Evolutionary conservation across 1,139 yeast genomes (phyloP), one percentile per base, ranked within the genome.

Genomic region (Yamadazyma triangularis): DNA sequence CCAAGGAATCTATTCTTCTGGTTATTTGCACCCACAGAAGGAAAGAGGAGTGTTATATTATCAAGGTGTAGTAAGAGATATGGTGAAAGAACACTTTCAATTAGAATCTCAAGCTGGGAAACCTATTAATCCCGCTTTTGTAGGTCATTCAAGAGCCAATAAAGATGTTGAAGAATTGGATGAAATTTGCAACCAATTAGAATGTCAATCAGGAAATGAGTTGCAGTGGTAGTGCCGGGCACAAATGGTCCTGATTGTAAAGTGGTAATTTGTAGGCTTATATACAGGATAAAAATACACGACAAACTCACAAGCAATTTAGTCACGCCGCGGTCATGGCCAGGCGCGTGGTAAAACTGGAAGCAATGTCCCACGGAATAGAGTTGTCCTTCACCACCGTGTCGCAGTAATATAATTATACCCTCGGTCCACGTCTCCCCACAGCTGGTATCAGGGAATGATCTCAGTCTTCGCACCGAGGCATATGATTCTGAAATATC

Each of bases 11-110:
- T 76, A 76, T 50, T 58, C 68, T 5, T 65, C 79, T 3, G 81
- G 81, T 2, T 73, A 58, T 45, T 63, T 76, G 41, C 81, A 76
- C 49, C 82, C 82, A 32, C 51, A 57, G 26, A 76, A 75, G 51
- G 82, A 76, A 49, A 58, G 58, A 30, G 82, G 82, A 15, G 82
- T 76, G 10, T 60, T 75, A 34, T 68, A 66, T 45, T 76, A 76
- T 51, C 81, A 76, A 48, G 63, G 65, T 4, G 48, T 75, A 30
- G 79, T 73, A n/a, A 58, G 70, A 31, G 77, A 76, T 36, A 69
- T 75, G 77, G 79, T 75, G 24, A 73, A 73, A 45, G 64, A 58
- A 26, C 82, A 76, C 50, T 71, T 53, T 35, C 67, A 52, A 2
- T 31, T 50, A 25, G 82, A 76, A 45, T 52, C 66, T 42, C 53